phyloP scores from a whole-genome alignment of 306 rosid species.

The Arachis hypogaea region DNA sequence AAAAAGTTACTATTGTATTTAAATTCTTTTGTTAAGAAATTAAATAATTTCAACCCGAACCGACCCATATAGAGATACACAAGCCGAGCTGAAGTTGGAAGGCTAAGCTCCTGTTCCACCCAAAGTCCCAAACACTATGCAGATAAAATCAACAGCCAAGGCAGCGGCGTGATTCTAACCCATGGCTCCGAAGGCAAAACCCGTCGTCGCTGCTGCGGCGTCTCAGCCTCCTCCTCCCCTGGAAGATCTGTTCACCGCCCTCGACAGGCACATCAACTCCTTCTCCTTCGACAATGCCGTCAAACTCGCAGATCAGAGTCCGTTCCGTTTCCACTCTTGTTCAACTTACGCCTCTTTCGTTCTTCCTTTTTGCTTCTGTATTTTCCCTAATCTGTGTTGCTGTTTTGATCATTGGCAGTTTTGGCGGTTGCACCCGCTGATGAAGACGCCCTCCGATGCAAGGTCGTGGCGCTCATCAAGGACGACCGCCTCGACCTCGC shows the following conservation, averaged over 20 bases:
- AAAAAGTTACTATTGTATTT: no score
- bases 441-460: slow-evolving; percentile 87
- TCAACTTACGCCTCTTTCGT: neutral
- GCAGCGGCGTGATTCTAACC: neutral
- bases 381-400: neutral
- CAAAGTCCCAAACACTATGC: neutral
- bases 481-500: slow-evolving; percentile 69
- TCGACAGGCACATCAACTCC: slow-evolving; percentile 69
- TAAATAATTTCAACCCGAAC: neutral
- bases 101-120: neutral
- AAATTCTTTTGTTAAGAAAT: no score
- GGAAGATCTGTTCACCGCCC: slow-evolving; percentile 85
- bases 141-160: neutral
- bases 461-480: slow-evolving; percentile 77
- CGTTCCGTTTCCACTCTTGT: neutral
- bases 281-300: slow-evolving; percentile 69
- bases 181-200: slow-evolving; percentile 86
- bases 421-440: slow-evolving; percentile 71
- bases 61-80: neutral
- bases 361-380: neutral
- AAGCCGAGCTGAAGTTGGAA: neutral
- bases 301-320: slow-evolving; percentile 89
- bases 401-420: slow-evolving; percentile 49
- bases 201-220: slow-evolving; percentile 49
- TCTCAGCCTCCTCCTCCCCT: slow-evolving; percentile 63